Base-by-base conservation (phyloP, 1,284 basidiomycete species). In the Dichomitus squalens region DNA sequence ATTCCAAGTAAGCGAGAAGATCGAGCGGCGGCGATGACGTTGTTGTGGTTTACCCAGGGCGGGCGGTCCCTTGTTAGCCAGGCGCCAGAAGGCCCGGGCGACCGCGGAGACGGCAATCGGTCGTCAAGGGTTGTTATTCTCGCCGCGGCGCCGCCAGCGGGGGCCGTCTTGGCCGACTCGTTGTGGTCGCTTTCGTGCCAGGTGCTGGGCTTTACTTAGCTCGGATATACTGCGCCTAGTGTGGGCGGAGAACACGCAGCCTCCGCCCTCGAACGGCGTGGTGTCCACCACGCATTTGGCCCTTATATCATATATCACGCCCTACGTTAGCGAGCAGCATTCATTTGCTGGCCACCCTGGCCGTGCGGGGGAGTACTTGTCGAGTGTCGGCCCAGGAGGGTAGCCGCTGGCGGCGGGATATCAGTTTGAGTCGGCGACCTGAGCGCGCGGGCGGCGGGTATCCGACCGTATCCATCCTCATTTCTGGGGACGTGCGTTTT, bases 331-430 rank as follows among this genome's bases (percentile, higher is more conserved):
- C 27, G 14, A 49, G 29, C 39, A 29, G 43, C 25, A 8, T 44
- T n/a, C 41, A 47, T 47, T 52, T 29, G 46, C n/a, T 36, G 8
- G 48, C 34, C 31, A 35, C 35, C 31, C 44, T 52, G 27, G 49
- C 16, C 31, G 27, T 16, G 33, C 14, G 39, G 34, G 33, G 44
- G 50, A 38, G n/a, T n/a, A 33, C 36, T 51, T 44, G 52, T 57
- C 52, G 47, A 46, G 52, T 52, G 55, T 57, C 55, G 52, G 61
- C 33, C 54, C 38, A 52, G 34, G 47, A 49, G 34, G 57, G 56
- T 63, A 58, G 61, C 58, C 59, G 58, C 61, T 41, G 38, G 31
- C 4, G 61, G 61, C 61, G 58, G 61, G 58, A 63, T 54, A 63
- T 63, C 58, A 31, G 61, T 57, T 43, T 60, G 61, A 63, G 58